Evolutionary conservation across 2,329 filamentous ascomycete species (phyloP).

Genomic region (Fusarium paranaense): DNA sequence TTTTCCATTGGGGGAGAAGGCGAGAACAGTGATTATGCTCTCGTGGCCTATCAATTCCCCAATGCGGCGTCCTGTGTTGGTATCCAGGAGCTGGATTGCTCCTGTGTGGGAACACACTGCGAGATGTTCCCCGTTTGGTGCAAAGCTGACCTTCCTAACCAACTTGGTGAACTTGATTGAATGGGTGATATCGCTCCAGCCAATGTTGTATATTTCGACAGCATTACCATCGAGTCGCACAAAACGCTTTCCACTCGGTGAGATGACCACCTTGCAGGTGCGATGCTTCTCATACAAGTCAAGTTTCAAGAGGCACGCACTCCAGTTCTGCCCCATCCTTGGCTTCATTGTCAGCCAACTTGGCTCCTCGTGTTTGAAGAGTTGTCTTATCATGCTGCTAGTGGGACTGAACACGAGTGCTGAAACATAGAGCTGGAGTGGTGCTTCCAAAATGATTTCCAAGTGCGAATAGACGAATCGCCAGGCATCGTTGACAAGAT

Average conservation of each 20-base stretch:
- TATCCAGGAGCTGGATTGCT: neutral
- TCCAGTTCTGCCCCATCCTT: neutral
- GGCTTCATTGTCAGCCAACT: neutral
- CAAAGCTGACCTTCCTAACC: neutral
- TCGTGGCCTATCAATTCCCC: neutral
- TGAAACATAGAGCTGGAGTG: conserved; percentile 17
- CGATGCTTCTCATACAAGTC: neutral
- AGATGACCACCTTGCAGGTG: neutral
- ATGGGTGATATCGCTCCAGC: neutral
- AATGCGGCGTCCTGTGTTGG: neutral
- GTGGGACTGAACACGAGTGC: conserved; percentile 17
- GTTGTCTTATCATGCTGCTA: neutral
- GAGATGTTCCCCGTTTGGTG: neutral
- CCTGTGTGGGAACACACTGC: neutral
- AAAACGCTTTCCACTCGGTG: neutral
- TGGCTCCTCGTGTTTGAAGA: neutral
- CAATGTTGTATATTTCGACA: neutral
- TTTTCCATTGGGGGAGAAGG: neutral
- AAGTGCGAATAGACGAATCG: neutral
- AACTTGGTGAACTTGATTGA: neutral
- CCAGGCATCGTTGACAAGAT: neutral
- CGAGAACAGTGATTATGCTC: accelerated
- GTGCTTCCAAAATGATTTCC: neutral
- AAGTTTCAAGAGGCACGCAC: neutral
- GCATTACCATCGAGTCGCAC: accelerated